These are phyloP conservation scores for Herpetospermum pedunculosum DNA, from an alignment of 306 rosid genomes.

Conservation along the genomic window DNA sequence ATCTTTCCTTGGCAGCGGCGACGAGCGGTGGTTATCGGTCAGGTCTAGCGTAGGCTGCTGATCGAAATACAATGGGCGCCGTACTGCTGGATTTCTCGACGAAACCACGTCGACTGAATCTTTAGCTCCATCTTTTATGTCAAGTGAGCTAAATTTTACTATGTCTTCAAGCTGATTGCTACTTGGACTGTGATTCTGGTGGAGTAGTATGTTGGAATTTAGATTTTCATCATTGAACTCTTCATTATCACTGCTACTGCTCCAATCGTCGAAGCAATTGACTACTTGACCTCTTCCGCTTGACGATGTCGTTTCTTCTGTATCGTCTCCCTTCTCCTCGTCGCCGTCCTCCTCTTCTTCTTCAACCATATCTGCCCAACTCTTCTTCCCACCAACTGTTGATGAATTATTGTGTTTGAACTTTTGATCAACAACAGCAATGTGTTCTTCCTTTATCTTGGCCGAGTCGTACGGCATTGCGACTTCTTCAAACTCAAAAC, in stretches of 20 bases:
- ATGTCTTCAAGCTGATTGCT: conserved; percentile 20
- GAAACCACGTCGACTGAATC: conserved; percentile 11
- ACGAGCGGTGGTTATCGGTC: background rate
- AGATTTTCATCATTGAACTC: conserved; percentile 44
- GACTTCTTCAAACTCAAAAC: background rate
- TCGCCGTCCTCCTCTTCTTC: conserved; percentile 37
- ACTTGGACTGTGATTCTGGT: conserved; percentile 16
- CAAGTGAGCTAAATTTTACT: conserved; percentile 21
- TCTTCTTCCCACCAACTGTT: conserved; percentile 31
- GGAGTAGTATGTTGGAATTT: conserved; percentile 34
- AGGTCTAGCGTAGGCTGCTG: conserved; percentile 9
- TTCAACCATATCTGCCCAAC: conserved; percentile 96
- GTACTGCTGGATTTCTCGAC: conserved; percentile 37
- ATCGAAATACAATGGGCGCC: conserved; percentile 44
- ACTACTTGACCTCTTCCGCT: background rate
- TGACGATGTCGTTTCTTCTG: background rate
- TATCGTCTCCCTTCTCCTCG: conserved; percentile 4
- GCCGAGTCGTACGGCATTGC: background rate
- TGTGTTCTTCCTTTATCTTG: background rate
- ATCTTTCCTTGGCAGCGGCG: conserved; percentile 26
- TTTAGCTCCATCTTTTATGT: conserved; percentile 20
- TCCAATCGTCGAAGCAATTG: conserved; percentile 3
- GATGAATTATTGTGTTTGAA: conserved; percentile 15
- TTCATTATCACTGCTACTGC: conserved; percentile 8
- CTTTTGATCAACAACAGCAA: background rate